Base-by-base conservation (phyloP, 345 rosid genomes). In the Aquilaria sinensis region DNA sequence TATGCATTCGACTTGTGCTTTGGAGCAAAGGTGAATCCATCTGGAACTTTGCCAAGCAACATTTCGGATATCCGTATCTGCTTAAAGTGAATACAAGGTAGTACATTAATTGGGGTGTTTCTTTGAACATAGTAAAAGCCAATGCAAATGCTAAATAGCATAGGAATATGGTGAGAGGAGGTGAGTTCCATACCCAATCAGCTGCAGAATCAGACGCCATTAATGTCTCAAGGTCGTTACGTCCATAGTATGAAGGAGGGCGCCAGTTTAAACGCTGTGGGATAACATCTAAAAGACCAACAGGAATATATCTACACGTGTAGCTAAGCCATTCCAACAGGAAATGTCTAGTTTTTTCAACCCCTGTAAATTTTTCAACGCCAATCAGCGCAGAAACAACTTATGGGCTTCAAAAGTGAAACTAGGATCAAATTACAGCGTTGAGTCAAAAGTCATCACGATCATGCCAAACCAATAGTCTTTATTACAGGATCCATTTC, bases 151-250 rank as follows among this genome's bases (percentile, higher is more conserved):
- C 61, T 31, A 55, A 16, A 37, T 8, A 37, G 43, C 43, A 3
- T 37, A 37, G 43, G 43, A 37, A 37, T 5, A 37, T 1, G 8
- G 43, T 37, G 43, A 37, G 8, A 1, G 8, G 8, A 37, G 4
- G 8, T 37, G 43, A 37, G 43, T 37, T 1, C 7, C 74, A 58
- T 79, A 94, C 97, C 97, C 97, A 94, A 67, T 94, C 97, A 69
- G 92, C 96, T 3, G 96, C 99, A 62, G 97, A 88, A 64, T 90
- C 96, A 57, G 97, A 93, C 45, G 89, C 88, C 97, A 93, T 86
- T 31, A 86, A 74, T 30, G 99, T 88, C 74, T 94, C 97, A n/a
- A 90, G 97, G 71, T 94, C 99, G 75, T 94, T 88, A 43, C 96
- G 95, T 33, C 99, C 92, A 61, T 63, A 83, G 72, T 84, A 94